Conservation (phyloP, 2,329 filamentous ascomycete species). For the Exophiala spinifera region DNA sequence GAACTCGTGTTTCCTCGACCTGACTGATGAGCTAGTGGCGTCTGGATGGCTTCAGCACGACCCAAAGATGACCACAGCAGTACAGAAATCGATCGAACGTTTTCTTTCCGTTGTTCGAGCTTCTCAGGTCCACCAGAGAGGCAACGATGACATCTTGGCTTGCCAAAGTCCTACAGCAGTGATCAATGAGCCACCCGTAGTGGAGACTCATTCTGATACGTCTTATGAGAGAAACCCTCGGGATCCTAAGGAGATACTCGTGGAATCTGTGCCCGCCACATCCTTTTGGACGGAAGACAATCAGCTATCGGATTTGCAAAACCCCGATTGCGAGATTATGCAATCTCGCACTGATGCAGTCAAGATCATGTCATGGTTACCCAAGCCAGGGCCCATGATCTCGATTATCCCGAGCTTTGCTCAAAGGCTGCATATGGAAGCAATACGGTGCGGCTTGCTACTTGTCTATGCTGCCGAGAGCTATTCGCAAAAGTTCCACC, state of each 20-base stretch:
- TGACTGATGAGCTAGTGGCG: constrained; percentile 2
- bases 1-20: background rate
- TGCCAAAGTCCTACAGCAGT: background rate
- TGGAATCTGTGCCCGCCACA: background rate
- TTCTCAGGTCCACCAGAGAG: background rate
- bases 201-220: background rate
- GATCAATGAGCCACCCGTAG: background rate
- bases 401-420: background rate
- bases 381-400: background rate
- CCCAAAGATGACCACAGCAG: constrained; percentile 1
- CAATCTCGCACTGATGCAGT: background rate
- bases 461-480: background rate
- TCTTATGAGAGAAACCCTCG: background rate
- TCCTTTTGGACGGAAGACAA: background rate
- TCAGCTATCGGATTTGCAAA: constrained; percentile 1
- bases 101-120: constrained; percentile 1
- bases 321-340: background rate
- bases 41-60: constrained; percentile 4
- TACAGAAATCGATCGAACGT: constrained; percentile 2
- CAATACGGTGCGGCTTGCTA: background rate
- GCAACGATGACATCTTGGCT: background rate
- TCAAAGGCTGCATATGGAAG: constrained; percentile 3
- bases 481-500: background rate
- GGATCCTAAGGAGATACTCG: background rate
- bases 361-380: background rate